Conservation (phyloP, 78 protist genomes). For the Anaeramoeba flamelloides region DNA sequence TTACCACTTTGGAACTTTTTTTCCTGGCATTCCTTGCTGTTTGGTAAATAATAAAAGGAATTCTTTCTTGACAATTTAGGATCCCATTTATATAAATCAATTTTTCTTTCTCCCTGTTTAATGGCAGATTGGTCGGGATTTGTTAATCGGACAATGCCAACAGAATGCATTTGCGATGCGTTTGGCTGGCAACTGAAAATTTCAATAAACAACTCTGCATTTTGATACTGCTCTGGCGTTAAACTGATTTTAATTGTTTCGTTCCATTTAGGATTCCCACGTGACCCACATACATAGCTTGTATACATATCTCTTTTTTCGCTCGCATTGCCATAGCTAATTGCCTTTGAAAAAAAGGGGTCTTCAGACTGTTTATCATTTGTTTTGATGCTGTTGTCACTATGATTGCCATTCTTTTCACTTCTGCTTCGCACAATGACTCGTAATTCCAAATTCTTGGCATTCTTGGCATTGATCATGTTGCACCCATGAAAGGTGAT, state of each 20-base stretch:
- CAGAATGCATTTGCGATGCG: background rate
- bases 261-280: background rate
- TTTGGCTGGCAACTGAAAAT: background rate
- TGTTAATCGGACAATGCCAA: background rate
- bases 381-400: too few species aligned
- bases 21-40: too few species aligned
- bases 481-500: background rate
- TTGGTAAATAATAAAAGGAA: background rate
- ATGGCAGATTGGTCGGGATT: background rate
- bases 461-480: background rate
- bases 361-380: background rate
- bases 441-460: background rate
- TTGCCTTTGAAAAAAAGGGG: background rate
- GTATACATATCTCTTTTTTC: background rate
- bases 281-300: background rate
- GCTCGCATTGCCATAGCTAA: background rate
- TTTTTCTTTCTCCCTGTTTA: background rate
- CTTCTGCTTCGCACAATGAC: background rate
- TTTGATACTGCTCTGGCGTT: background rate
- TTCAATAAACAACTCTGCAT: background rate
- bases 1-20: background rate
- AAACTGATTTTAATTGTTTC: background rate
- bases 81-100: background rate
- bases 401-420: too few species aligned
- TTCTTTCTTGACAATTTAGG: background rate